phyloP scores from a whole-genome alignment of 116 monocot genomes.

The Thalassia testudinum region DNA sequence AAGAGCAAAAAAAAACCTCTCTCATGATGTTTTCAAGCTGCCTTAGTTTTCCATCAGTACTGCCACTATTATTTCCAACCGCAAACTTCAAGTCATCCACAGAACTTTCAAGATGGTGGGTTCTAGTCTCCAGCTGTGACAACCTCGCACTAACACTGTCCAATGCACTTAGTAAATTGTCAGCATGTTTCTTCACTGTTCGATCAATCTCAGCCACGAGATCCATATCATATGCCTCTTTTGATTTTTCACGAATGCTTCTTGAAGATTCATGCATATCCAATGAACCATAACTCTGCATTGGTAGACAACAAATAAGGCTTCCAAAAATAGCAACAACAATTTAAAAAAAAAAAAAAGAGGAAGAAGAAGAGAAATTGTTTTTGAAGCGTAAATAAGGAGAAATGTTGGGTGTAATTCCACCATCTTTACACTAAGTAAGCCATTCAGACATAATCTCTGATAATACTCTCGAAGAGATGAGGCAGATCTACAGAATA shows the following conservation, averaged over 20 bases:
- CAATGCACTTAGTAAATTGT: conserved; percentile 52
- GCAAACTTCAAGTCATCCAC: conserved; percentile 56
- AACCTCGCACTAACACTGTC: conserved; percentile 78
- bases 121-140: conserved; percentile 69
- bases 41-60: no score
- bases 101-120: conserved; percentile 52
- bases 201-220: conserved; percentile 56
- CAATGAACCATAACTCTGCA: conserved; percentile 1
- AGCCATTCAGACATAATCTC: no score
- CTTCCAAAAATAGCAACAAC: no score
- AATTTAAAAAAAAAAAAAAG: no score
- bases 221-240: conserved; percentile 17
- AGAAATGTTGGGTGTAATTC: no score
- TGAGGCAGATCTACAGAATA: no score
- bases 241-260: conserved; percentile 28
- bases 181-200: conserved; percentile 73
- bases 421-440: no score
- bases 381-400: no score
- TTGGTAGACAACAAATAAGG: no score
- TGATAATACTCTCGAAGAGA: no score
- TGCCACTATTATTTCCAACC: conserved; percentile 41
- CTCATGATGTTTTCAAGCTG: no score
- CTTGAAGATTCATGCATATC: conserved; percentile 37
- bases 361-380: no score
- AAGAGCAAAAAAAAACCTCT: conserved; percentile 71